Evolutionary conservation across 2,329 filamentous ascomycete genomes (phyloP).

Genomic region (Talaromyces sp.): DNA sequence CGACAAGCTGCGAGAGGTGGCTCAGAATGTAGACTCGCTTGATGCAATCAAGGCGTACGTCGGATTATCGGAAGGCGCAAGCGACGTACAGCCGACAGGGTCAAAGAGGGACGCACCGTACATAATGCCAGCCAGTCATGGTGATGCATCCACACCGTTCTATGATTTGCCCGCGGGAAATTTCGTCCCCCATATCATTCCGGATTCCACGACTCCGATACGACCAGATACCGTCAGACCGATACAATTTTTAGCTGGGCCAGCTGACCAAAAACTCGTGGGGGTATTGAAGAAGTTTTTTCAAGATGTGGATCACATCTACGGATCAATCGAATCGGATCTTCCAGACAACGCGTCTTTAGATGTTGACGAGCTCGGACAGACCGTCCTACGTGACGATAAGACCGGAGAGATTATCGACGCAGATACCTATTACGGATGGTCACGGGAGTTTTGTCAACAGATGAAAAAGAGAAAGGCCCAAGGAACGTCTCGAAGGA

Average conservation of each 20-base stretch:
- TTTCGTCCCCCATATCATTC: slow-evolving; percentile 73
- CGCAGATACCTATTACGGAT: slow-evolving; percentile 81
- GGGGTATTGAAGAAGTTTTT: slow-evolving; percentile 69
- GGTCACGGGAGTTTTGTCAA: slow-evolving; percentile 76
- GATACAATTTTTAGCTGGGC: slow-evolving; percentile 65
- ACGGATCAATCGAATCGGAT: slow-evolving; percentile 50
- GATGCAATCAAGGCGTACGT: slow-evolving; percentile 31
- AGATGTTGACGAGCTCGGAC: slow-evolving; percentile 75
- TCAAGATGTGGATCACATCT: slow-evolving; percentile 66
- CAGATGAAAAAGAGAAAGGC: slow-evolving; percentile 63
- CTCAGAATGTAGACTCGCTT: slow-evolving; percentile 44
- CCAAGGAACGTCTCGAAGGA: slow-evolving; percentile 30
- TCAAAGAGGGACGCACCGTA: slow-evolving; percentile 56
- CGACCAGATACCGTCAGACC: slow-evolving; percentile 68
- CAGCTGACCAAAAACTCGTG: slow-evolving; percentile 63
- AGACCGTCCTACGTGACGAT: slow-evolving; percentile 63
- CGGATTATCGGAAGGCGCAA: slow-evolving; percentile 25
- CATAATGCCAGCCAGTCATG: slow-evolving; percentile 71
- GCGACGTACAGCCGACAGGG: slow-evolving; percentile 45
- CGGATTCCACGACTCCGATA: slow-evolving; percentile 72
- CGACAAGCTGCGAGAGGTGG: slow-evolving; percentile 57
- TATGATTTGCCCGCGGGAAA: slow-evolving; percentile 80
- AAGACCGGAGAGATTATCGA: slow-evolving; percentile 62
- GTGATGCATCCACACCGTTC: slow-evolving; percentile 69
- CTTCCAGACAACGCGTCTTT: slow-evolving; percentile 49